Evolutionary conservation across 2,329 filamentous ascomycete species (phyloP), one percentile per base, ranked within the genome.

Genomic region (Penicillium sp.): DNA sequence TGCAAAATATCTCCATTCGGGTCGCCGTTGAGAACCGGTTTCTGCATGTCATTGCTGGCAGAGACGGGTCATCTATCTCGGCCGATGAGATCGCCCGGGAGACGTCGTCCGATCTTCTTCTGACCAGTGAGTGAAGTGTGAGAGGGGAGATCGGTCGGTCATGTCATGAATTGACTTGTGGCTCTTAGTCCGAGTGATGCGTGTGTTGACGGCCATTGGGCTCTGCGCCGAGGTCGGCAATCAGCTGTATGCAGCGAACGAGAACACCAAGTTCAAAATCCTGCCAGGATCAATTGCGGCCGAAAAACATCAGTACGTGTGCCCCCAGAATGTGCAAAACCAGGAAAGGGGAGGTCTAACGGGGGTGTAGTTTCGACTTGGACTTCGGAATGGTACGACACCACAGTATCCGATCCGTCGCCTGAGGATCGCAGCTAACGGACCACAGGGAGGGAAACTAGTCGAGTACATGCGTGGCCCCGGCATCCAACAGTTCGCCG

Each of bases 401-500:
- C 16, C 26, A 10, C 15, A 2, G 10, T 26, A 26, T 6, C 13
- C 20, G 7, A 9, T 7, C 14, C 7, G 11, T 19, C 25, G n/a
- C n/a, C n/a, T n/a, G n/a, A n/a, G n/a, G n/a, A n/a, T n/a, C n/a
- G n/a, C n/a, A n/a, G n/a, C n/a, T 36, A 19, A 41, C 27, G 4
- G 3, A 7, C 4, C 3, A 28, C 13, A 45, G 43, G 43, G 43
- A 4, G 43, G 35, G 8, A 35, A 26, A 35, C 32, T 53, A 7
- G 40, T 43, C 16, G 48, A 52, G 3, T 52, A 46, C 26, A 50
- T 52, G 47, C 44, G 50, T 2, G 48, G 48, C 4, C 50, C 45
- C 2, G 45, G 48, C 11, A 39, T 51, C 7, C 35, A 47, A 26
- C 39, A 47, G 9, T 47, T 47, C 10, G 36, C 29, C 9, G 44